Evolutionary conservation across 352 stramenopile species (phyloP).

Genomic region (Phytopythium chamaehyphon): DNA sequence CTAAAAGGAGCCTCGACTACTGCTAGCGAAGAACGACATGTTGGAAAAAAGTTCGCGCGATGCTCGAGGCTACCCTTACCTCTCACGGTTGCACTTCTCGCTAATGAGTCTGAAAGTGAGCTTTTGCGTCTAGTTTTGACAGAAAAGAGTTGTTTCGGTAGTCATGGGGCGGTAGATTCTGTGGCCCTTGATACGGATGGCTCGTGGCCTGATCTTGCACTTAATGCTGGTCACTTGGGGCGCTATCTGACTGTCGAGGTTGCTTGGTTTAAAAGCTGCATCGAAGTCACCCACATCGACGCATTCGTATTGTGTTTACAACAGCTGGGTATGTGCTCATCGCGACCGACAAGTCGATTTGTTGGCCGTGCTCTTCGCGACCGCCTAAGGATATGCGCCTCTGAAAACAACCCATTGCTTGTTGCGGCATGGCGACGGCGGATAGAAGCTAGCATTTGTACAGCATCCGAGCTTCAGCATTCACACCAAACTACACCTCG

Average conservation of each 20-base stretch:
- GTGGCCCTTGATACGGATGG: slow-evolving; percentile 8
- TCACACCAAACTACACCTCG: neutral
- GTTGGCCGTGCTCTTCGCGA: slow-evolving; percentile 56
- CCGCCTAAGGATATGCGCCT: slow-evolving; percentile 44
- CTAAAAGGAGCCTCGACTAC: neutral
- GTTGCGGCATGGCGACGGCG: neutral
- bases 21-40: neutral
- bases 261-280: slow-evolving; percentile 40
- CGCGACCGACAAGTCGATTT: slow-evolving; percentile 42
- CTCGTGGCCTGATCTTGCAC: slow-evolving; percentile 55
- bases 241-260: slow-evolving; percentile 51
- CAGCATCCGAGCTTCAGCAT: slow-evolving; percentile 2
- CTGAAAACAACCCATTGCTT: slow-evolving; percentile 29
- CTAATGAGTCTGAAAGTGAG: slow-evolving; percentile 60
- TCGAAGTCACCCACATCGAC: slow-evolving; percentile 52
- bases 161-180: neutral
- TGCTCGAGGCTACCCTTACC: slow-evolving; percentile 58
- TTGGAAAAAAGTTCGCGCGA: slow-evolving; percentile 12
- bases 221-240: slow-evolving; percentile 55
- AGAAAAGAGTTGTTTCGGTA: slow-evolving; percentile 11
- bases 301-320: slow-evolving; percentile 62
- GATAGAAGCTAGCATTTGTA: slow-evolving; percentile 15
- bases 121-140: slow-evolving; percentile 34
- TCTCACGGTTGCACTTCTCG: slow-evolving; percentile 50
- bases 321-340: slow-evolving; percentile 50